Base-by-base conservation (phyloP, 306 rosid genomes). In the Fragaria iinumae region DNA sequence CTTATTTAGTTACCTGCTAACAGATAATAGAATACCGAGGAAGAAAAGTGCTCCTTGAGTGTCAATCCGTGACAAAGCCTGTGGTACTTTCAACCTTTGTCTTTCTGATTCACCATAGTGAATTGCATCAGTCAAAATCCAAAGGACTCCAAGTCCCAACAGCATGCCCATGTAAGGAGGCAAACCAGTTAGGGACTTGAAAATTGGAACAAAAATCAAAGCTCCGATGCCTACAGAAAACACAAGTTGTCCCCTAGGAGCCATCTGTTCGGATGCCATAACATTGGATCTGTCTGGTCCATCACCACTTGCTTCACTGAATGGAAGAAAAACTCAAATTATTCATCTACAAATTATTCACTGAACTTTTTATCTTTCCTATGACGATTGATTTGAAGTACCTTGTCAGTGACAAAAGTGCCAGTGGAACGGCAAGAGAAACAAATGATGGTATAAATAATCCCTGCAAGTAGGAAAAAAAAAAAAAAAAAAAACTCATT, bases 121-220 rank as follows among this genome's bases (percentile, higher is more conserved):
- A 77, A 95, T 95, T n/a, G 98, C 97, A 83, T 95, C 98, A 14
- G 97, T 95, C 48, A 95, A 88, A 83, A 95, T 83, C 98, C 98
- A 95, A 76, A 95, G 97, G 82, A 95, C 91, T 18, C 98, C 96
- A 13, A 95, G 96, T 78, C 97, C 98, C 68, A 95, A 90, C 71
- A 95, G 82, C 81, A 95, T 95, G 39, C 98, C 98, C 97, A 92
- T 87, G 86, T 53, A 89, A 1, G 98, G 98, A 69, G 98, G 98
- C 87, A 92, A 89, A 50, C 98, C 98, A 14, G 98, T 92, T 73
- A 92, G 87, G 49, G 97, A 82, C 80, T 90, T 89, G 88, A 95
- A 95, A 82, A 92, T 95, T 0, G 98, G 98, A 73, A 92, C 98
- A 76, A 92, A 92, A 49, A 92, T 32, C 84, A 95, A 84, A 70